These are phyloP conservation scores for Xylaria acuta DNA, from an alignment of 495 filamentous ascomycete genomes.

Conservation along the genomic window DNA sequence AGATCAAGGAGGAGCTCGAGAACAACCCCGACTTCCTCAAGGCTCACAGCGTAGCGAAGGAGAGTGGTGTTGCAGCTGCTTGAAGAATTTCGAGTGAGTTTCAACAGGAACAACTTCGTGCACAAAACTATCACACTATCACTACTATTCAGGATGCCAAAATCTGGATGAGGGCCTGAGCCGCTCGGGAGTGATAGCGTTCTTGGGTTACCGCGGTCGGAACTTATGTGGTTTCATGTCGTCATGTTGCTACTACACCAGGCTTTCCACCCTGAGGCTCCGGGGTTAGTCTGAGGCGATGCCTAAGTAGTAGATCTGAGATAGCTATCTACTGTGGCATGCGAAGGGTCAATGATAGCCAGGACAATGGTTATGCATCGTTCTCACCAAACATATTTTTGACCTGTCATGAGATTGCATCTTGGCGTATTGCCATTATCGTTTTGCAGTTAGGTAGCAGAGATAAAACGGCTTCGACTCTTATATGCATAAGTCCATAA, in stretches of 20 bases:
- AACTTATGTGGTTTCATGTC: not conserved
- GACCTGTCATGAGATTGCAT: not conserved
- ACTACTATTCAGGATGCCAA: not conserved
- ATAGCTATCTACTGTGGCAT: not conserved
- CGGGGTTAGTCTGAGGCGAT: not conserved
- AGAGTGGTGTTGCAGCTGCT: constrained; percentile 40
- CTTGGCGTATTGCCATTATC: not conserved
- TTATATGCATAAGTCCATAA: not conserved
- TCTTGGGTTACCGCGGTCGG: not conserved
- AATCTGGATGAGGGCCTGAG: not conserved
- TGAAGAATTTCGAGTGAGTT: constrained; percentile 15
- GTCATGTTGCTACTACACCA: not conserved
- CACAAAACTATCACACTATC: not conserved
- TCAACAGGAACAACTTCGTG: not conserved
- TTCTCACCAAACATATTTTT: not conserved
- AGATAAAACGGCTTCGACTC: not conserved
- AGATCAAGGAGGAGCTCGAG: constrained; percentile 68
- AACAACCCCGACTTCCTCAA: constrained; percentile 77
- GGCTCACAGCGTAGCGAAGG: constrained; percentile 63
- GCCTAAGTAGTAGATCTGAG: not conserved
- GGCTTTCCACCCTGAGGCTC: not conserved
- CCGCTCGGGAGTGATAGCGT: not conserved
- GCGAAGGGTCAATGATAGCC: not conserved
- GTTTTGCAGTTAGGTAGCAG: not conserved
- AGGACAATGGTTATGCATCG: not conserved